These are phyloP conservation scores for Candida verbasci DNA, from an alignment of 805 yeast genomes.

Conservation along the genomic window DNA sequence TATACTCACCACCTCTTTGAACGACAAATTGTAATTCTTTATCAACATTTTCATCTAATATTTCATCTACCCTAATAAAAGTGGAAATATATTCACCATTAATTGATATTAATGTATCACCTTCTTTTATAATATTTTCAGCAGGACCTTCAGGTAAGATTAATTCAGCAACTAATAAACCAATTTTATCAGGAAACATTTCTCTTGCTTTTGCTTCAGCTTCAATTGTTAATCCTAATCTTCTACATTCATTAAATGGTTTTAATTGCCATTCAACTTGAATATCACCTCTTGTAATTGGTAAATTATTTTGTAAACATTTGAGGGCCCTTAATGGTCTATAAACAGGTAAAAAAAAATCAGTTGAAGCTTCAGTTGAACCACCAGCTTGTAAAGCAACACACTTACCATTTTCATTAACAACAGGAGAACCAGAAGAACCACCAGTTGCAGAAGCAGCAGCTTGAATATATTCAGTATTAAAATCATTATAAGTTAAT, in stretches of 20 bases:
- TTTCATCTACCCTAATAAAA: slow-evolving; percentile 78
- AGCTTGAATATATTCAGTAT: slow-evolving; percentile 91
- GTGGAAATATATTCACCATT: slow-evolving; percentile 61
- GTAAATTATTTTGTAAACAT: slow-evolving; percentile 56
- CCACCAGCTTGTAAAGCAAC: slow-evolving; percentile 96
- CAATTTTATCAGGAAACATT: slow-evolving; percentile 68
- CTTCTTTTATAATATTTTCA: slow-evolving; percentile 67
- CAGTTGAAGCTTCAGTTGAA: slow-evolving; percentile 84
- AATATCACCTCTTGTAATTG: slow-evolving; percentile 84
- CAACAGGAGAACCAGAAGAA: slow-evolving; percentile 95
- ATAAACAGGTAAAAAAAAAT: slow-evolving; percentile 82
- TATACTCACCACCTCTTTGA: slow-evolving; percentile 70
- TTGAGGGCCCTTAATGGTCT: slow-evolving; percentile 77
- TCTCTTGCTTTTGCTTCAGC: slow-evolving; percentile 69
- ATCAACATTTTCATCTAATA: slow-evolving; percentile 70
- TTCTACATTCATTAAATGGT: slow-evolving; percentile 86
- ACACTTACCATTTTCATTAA: slow-evolving; percentile 78
- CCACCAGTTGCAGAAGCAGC: slow-evolving; percentile 97
- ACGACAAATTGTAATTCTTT: slow-evolving; percentile 50
- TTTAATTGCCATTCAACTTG: slow-evolving; percentile 85
- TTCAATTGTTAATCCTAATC: slow-evolving; percentile 75
- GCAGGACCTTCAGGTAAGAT: slow-evolving; percentile 86
- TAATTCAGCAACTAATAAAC: slow-evolving; percentile 77
- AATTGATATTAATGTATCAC: slow-evolving; percentile 76
- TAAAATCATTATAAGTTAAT: slow-evolving; percentile 84